phyloP scores from a whole-genome alignment of 768 basidiomycete genomes.

The Lentinula boryana region DNA sequence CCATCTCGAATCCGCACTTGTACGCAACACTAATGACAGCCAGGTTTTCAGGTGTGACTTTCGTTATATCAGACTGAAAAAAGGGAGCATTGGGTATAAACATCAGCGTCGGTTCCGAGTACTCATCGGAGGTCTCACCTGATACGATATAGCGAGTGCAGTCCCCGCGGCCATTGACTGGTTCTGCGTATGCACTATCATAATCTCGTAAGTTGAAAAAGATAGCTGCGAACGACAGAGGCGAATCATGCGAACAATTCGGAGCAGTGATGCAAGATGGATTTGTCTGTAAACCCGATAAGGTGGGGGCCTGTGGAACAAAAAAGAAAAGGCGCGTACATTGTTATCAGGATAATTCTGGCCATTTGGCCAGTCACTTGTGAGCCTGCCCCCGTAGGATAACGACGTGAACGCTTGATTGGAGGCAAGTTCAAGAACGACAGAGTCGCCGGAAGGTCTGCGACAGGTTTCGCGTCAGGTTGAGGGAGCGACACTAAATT shows the following conservation, averaged over 20 bases:
- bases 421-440: conserved; percentile 41
- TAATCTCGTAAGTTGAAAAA: background rate
- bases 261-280: conserved; percentile 38
- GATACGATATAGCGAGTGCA: conserved; percentile 50
- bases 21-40: conserved; percentile 45
- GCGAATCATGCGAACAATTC: conserved; percentile 32
- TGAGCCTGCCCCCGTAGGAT: conserved; percentile 31
- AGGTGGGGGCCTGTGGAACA: background rate
- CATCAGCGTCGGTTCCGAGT: background rate
- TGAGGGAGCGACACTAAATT: background rate
- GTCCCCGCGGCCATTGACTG: conserved; percentile 46
- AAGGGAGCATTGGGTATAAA: background rate
- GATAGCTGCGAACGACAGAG: background rate
- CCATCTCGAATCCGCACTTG: conserved; percentile 24
- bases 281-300: conserved; percentile 22
- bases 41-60: conserved; percentile 43
- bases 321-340: conserved; percentile 21
- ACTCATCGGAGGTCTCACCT: conserved; percentile 19
- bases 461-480: too few relatives aligned
- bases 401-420: conserved; percentile 43
- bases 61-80: conserved; percentile 36
- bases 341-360: conserved; percentile 34
- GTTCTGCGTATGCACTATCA: conserved; percentile 21
- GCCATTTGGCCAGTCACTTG: conserved; percentile 44
- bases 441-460: conserved; percentile 43